Percentiles rank a stretch among this genome's conserved stretches.
Evolutionary conservation across 306 rosid species (phyloP).

Genomic region (Chamaecrista fasciculata): DNA sequence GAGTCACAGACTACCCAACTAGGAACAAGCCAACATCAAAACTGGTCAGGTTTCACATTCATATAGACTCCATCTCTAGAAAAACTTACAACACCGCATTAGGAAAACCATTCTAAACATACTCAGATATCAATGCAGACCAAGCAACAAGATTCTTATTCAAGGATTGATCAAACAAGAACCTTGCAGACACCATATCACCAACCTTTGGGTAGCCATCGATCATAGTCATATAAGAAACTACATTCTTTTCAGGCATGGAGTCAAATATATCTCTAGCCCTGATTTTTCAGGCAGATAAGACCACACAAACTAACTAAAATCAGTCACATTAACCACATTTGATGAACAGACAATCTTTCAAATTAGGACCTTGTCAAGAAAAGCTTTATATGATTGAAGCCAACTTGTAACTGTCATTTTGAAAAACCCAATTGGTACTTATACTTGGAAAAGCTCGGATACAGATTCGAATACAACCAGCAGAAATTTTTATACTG

Average conservation of each 20-base stretch:
- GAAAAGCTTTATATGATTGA: too few relatives aligned
- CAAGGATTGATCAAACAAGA: slow-evolving; percentile 49
- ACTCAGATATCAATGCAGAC: slow-evolving; percentile 76
- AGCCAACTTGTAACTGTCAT: too few relatives aligned
- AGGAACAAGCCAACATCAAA: slow-evolving; percentile 78
- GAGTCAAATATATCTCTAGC: slow-evolving; percentile 59
- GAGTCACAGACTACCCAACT: slow-evolving; percentile 50
- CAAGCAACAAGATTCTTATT: slow-evolving; percentile 57
- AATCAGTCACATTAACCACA: too few relatives aligned
- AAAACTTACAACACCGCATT: slow-evolving; percentile 48
- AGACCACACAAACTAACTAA: too few relatives aligned
- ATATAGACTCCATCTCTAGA: slow-evolving; percentile 53
- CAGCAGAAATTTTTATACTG: too few relatives aligned
- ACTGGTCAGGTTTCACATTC: slow-evolving; percentile 66
- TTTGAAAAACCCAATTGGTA: too few relatives aligned
- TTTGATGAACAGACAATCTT: too few relatives aligned
- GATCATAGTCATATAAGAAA: slow-evolving; percentile 66
- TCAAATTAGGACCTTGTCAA: too few relatives aligned
- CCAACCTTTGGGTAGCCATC: slow-evolving; percentile 77
- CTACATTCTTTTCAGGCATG: slow-evolving; percentile 66
- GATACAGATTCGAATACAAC: too few relatives aligned
- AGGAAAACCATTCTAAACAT: slow-evolving; percentile 63
- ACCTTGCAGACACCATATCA: slow-evolving; percentile 63
- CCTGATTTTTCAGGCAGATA: too few relatives aligned
- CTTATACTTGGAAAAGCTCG: too few relatives aligned